Conservation (phyloP, 768 basidiomycete species). For the Paxillus rubicundulus region DNA sequence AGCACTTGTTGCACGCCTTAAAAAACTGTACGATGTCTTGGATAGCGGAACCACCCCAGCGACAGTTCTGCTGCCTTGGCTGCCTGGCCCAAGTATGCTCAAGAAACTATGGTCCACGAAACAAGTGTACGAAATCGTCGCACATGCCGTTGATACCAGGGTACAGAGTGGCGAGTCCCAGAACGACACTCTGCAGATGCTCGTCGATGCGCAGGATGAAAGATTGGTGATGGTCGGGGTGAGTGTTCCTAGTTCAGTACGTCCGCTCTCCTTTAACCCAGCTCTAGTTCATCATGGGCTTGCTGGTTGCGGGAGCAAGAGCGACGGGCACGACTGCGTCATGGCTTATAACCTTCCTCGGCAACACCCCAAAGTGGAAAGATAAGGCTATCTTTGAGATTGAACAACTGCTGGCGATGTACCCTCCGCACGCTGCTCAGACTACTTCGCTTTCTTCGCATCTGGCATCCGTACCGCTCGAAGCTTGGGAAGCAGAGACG, state of each 20-base stretch:
- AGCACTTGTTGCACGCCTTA: constrained; percentile 57
- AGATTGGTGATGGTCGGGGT: constrained; percentile 68
- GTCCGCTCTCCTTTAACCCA: constrained; percentile 20
- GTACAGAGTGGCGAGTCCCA: constrained; percentile 52
- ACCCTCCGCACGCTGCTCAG: constrained; percentile 29
- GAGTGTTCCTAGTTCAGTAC: constrained; percentile 24
- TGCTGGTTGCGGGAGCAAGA: constrained; percentile 77
- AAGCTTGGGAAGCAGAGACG: constrained; percentile 67
- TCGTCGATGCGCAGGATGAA: constrained; percentile 70
- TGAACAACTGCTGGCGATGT: constrained; percentile 48
- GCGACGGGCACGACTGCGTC: constrained; percentile 80
- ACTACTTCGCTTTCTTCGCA: constrained; percentile 38
- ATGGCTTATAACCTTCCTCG: constrained; percentile 74
- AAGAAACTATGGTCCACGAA: constrained; percentile 71
- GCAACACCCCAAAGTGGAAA: constrained; percentile 64
- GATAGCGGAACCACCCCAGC: constrained; percentile 71
- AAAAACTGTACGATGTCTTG: constrained; percentile 62
- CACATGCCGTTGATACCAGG: constrained; percentile 53
- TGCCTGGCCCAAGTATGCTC: constrained; percentile 71
- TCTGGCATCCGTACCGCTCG: constrained; percentile 60
- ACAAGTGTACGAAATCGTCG: constrained; percentile 69
- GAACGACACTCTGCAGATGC: constrained; percentile 72
- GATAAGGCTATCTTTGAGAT: constrained; percentile 60
- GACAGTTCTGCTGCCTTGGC: constrained; percentile 72
- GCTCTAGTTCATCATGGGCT: constrained; percentile 74